phyloP scores from a whole-genome alignment of 2,329 filamentous ascomycete species.

The Aspergillus transmontanensis region DNA sequence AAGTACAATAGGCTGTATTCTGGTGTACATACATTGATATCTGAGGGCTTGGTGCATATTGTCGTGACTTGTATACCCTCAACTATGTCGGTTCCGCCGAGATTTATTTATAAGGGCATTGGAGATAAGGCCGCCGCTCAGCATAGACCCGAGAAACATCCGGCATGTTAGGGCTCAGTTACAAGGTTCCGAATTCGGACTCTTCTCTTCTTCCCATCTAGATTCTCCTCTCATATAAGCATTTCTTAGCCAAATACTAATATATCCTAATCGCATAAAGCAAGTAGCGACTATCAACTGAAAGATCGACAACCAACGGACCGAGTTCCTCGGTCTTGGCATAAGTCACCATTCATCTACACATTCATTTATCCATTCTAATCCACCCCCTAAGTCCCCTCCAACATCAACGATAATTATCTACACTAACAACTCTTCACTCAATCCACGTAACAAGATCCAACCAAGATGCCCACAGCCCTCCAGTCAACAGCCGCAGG shows the following conservation, averaged over 20 bases:
- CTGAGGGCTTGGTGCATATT: not conserved
- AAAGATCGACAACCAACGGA: not conserved
- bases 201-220: not conserved
- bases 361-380: not conserved
- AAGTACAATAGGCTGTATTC: not conserved
- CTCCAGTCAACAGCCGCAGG: slow-evolving; percentile 17
- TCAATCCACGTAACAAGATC: not conserved
- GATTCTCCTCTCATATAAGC: not conserved
- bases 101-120: not conserved
- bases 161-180: not conserved
- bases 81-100: not conserved
- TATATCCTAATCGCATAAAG: not conserved
- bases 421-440: not conserved
- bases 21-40: not conserved
- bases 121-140: not conserved
- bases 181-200: too few species aligned
- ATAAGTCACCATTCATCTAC: not conserved
- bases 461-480: slow-evolving; percentile 12
- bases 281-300: not conserved
- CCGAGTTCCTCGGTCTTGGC: not conserved
- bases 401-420: not conserved
- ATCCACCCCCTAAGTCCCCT: not conserved
- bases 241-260: too few species aligned
- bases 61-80: not conserved
- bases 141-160: not conserved